Evolutionary conservation across 2,329 filamentous ascomycete genomes (phyloP).

Genomic region (Sporothrix mexicana): DNA sequence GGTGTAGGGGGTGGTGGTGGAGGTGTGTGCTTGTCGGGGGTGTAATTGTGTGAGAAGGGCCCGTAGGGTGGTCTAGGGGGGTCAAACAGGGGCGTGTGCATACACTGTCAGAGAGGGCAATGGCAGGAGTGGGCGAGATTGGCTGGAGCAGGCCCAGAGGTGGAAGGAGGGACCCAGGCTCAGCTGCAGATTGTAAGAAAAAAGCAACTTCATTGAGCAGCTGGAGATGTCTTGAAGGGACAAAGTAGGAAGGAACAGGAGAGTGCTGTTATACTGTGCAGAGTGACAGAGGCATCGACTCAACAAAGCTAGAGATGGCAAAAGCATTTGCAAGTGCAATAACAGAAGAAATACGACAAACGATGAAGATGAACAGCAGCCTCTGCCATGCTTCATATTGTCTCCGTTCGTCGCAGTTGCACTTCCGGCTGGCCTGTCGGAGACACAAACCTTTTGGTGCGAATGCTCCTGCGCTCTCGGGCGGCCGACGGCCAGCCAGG

Average conservation of each 20-base stretch:
- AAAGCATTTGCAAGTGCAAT: too few species aligned
- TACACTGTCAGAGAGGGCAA: slow-evolving; percentile 15
- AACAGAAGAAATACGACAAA: neutral
- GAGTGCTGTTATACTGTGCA: neutral
- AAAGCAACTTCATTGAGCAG: slow-evolving; percentile 24
- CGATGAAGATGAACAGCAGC: neutral
- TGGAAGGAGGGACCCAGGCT: slow-evolving; percentile 1
- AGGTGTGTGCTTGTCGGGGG: slow-evolving; percentile 39
- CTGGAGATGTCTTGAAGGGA: neutral
- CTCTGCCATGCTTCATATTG: neutral
- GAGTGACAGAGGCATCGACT: neutral
- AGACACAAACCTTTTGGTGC: slow-evolving; percentile 2
- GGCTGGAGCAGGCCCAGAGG: slow-evolving; percentile 22
- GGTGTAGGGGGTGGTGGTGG: slow-evolving; percentile 29
- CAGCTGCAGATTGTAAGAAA: slow-evolving; percentile 35
- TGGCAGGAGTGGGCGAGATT: slow-evolving; percentile 18
- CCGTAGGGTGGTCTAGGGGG: slow-evolving; percentile 23
- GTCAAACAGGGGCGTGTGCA: slow-evolving; percentile 47
- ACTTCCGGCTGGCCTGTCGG: slow-evolving; percentile 3
- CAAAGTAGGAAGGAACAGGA: neutral
- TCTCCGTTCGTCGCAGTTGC: too few species aligned
- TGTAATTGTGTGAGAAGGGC: slow-evolving; percentile 46
- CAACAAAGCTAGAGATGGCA: neutral
- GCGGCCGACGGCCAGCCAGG: slow-evolving; percentile 9
- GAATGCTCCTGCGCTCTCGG: neutral